Percentiles rank a stretch among this genome's conserved stretches.
These are phyloP conservation scores for Fomitopsis schrenkii DNA, from an alignment of 1,284 basidiomycete species.

Conservation along the genomic window DNA sequence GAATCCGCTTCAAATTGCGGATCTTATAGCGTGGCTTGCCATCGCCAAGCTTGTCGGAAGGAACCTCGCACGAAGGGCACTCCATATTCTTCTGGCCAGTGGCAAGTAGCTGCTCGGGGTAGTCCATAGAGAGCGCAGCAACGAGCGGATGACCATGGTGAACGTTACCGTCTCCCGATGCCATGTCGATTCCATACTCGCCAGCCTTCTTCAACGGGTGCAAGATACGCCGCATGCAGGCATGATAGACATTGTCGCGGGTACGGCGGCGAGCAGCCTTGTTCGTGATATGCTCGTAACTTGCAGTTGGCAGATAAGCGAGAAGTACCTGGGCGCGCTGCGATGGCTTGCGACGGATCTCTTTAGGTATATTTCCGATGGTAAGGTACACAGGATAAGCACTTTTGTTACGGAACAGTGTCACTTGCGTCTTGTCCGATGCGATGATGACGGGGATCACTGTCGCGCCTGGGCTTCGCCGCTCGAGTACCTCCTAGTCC, in stretches of 20 bases:
- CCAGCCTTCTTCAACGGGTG: background rate
- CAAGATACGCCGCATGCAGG: background rate
- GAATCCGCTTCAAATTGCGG: background rate
- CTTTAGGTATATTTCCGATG: constrained; percentile 23
- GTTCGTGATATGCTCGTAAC: constrained; percentile 12
- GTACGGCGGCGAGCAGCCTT: background rate
- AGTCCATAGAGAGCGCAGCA: background rate
- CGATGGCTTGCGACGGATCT: constrained; percentile 32
- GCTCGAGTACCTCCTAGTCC: constrained; percentile 24
- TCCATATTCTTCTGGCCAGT: background rate
- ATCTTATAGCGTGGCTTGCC: fast-evolving
- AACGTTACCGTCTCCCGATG: background rate
- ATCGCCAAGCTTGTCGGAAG: background rate
- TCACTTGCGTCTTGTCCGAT: constrained; percentile 36
- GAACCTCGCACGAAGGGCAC: background rate
- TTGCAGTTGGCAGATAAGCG: constrained; percentile 33
- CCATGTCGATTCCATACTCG: background rate
- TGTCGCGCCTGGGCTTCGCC: constrained; percentile 29
- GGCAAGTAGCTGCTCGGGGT: background rate
- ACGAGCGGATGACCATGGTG: background rate
- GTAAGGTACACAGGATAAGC: constrained; percentile 41
- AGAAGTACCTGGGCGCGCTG: constrained; percentile 32
- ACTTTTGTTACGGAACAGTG: constrained; percentile 31
- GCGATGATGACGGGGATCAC: constrained; percentile 38
- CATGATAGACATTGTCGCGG: background rate